Conservation (phyloP, 2,329 filamentous ascomycete genomes). For the Talaromyces rugulosus region DNA sequence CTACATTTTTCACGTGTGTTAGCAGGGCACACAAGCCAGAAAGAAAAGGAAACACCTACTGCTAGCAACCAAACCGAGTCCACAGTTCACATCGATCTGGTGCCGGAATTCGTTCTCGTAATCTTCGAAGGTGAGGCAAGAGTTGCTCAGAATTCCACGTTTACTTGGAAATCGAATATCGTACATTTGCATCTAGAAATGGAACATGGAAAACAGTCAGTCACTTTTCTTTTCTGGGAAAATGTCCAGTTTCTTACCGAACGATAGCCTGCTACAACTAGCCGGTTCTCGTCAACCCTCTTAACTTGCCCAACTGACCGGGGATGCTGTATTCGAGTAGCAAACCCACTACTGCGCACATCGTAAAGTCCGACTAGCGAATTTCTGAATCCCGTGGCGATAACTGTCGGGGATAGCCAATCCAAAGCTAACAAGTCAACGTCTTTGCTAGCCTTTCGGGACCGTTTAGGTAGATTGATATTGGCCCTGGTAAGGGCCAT, state of each 20-base stretch:
- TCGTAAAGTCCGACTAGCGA: constrained; percentile 34
- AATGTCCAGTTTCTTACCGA: constrained; percentile 21
- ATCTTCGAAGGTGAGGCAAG: constrained; percentile 35
- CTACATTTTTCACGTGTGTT: constrained; percentile 16
- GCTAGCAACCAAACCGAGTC: constrained; percentile 35
- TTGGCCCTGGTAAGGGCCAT: background rate
- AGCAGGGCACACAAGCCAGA: background rate
- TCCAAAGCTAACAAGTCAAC: constrained; percentile 30
- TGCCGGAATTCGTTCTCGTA: constrained; percentile 24
- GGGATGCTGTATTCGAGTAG: constrained; percentile 30
- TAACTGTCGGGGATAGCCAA: constrained; percentile 33
- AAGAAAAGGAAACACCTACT: constrained; percentile 21
- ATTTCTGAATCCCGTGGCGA: constrained; percentile 32
- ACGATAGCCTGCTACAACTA: constrained; percentile 30
- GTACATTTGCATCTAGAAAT: constrained; percentile 36
- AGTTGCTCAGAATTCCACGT: constrained; percentile 27
- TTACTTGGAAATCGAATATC: constrained; percentile 34
- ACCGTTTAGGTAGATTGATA: background rate
- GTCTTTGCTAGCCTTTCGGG: background rate
- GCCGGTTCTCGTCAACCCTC: constrained; percentile 30
- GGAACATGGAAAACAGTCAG: background rate
- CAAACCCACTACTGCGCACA: constrained; percentile 28
- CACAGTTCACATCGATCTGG: constrained; percentile 33
- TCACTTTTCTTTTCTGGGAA: background rate
- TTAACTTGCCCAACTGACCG: constrained; percentile 31